Evolutionary conservation across 352 stramenopile genomes (phyloP), one percentile per base, ranked within the genome.

Genomic region (Phytophthora ramorum): DNA sequence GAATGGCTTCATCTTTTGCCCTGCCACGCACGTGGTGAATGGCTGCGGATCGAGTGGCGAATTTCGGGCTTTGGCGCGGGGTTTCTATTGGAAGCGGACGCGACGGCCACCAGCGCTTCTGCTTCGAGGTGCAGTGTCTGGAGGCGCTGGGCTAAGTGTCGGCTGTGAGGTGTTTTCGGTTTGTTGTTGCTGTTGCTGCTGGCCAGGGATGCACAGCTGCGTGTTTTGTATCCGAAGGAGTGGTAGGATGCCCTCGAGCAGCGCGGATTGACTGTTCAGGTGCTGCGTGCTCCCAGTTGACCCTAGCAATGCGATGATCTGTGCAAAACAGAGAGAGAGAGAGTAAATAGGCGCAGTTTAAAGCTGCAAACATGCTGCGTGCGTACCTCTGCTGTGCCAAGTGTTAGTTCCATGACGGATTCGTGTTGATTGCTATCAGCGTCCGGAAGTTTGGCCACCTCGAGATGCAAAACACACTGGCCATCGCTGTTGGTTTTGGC

Each of bases 1-100:
- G 70, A 66, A 73, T 76, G 69, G 69, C 63, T 76, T 66, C 69
- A 59, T 48, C 17, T 69, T 41, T 19, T 12, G 32, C 0, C 50
- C 8, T 12, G 49, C 35, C 20, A 58, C 35, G 51, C 22, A 48
- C 51, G 49, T 58, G 9, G 49, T 58, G 9, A 44, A 44, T 41
- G n/a, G 45, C 20, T 47, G 2, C 3, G 4, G 34, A 40, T 50
- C 20, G 26, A 16, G 26, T 32, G 22, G 22, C 22, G 22, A 24
- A 24, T 24, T 24, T 24, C 22, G 22, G 22, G 22, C 22, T 24
- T 24, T 24, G 22, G 13, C 16, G n/a, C 20, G 44, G 12, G 2
- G 8, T 58, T 22, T 17, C n/a, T 58, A 64, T 41, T 62, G 37
- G 49, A 66, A 66, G 22, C 40, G 54, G 20, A 59, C 54, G 22